These are phyloP conservation scores for Zygosaccharomyces sapae DNA, from an alignment of 1,139 yeast species.

Conservation along the genomic window DNA sequence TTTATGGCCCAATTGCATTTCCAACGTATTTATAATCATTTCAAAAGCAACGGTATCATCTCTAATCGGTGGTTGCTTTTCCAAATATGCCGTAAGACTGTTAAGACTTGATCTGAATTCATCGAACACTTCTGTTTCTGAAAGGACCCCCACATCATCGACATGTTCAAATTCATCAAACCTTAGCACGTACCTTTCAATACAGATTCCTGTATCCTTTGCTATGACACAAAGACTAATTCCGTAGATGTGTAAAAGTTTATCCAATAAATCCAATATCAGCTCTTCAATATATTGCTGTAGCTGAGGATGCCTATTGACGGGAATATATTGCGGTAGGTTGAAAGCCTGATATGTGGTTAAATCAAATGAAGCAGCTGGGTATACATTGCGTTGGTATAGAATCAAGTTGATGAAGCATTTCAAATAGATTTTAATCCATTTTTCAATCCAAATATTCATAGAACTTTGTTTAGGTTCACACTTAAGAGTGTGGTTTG, in stretches of 20 bases:
- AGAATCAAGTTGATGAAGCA: slow-evolving; percentile 33
- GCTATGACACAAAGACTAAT: slow-evolving; percentile 27
- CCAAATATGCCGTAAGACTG: slow-evolving; percentile 27
- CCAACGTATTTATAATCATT: slow-evolving; percentile 29
- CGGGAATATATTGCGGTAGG: slow-evolving; percentile 33
- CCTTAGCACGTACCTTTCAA: slow-evolving; percentile 33
- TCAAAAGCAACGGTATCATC: slow-evolving; percentile 32
- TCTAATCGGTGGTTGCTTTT: slow-evolving; percentile 23
- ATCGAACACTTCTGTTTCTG: slow-evolving; percentile 31
- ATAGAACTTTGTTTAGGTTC: slow-evolving; percentile 7
- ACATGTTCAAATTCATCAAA: slow-evolving; percentile 33
- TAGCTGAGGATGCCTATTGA: slow-evolving; percentile 31
- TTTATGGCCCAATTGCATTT: slow-evolving; percentile 29
- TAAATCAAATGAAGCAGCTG: slow-evolving; percentile 31
- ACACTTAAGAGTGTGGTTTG: no score
- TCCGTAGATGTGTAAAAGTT: slow-evolving; percentile 25
- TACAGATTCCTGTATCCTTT: slow-evolving; percentile 21
- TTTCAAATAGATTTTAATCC: slow-evolving; percentile 33
- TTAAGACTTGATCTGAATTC: slow-evolving; percentile 34
- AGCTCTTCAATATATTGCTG: slow-evolving; percentile 33
- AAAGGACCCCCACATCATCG: slow-evolving; percentile 14
- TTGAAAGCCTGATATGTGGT: slow-evolving; percentile 36
- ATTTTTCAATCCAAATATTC: slow-evolving; percentile 29
- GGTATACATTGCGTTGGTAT: slow-evolving; percentile 35
- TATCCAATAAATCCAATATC: slow-evolving; percentile 27